Base-by-base conservation (phyloP, 108 stramenopile genomes). In the Cylindrotheca closterium region DNA sequence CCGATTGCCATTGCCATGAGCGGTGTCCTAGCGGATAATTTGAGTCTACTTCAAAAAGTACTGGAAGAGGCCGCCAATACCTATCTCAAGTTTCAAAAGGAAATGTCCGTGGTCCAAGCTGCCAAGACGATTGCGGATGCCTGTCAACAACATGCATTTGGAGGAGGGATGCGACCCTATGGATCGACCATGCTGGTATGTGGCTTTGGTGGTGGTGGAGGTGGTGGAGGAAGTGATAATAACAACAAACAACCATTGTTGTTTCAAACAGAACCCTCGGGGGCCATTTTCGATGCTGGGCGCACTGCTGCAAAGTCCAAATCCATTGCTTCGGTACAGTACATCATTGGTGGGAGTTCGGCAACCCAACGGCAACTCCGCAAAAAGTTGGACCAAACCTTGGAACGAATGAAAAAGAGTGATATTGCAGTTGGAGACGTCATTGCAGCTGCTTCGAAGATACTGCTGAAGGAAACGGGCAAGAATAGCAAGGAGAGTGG, bases 81-180 rank as follows among this genome's bases (percentile, higher is more conserved):
- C 53, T 26, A 37, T 23, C 67, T 48, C 2, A 45, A 51, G 3
- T 74, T 63, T 37, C 65, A 67, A 24, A 63, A 52, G 18, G 23
- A 60, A 7, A 53, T 67, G 29, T 33, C 52, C 2, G 63, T 60
- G n/a, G n/a, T 48, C 2, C 56, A 73, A 60, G 26, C 79, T 27
- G 76, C 78, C 17, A 53, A 58, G 25, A 69, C 62, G 24, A 37
- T 85, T 21, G 83, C 78, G 0, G 70, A 83, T 57, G 69, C 79
- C 45, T 90, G 87, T 71, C 92, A 93, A 57, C 70, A 61, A 47
- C 80, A 88, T 70, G 68, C 80, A 1, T 87, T 88, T 74, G 87
- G 89, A 19, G 89, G 92, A 19, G 87, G 92, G 7, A 68, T 91
- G 54, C 79, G 88, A 56, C 84, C 89, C 17, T 82, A 79, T 60